These are phyloP conservation scores for Monosporascus ibericus DNA, from an alignment of 2,329 filamentous ascomycete species.

Conservation along the genomic window DNA sequence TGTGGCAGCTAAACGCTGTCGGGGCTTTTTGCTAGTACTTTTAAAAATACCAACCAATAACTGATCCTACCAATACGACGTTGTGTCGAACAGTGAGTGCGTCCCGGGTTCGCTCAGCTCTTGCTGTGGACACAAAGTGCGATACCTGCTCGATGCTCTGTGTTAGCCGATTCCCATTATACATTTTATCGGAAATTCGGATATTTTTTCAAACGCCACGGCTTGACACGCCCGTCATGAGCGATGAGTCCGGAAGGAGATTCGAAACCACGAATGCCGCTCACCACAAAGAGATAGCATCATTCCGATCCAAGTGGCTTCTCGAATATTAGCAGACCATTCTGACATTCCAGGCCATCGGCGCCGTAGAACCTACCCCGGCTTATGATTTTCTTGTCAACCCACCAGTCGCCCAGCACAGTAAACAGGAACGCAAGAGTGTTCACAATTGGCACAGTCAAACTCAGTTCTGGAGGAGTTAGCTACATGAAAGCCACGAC, in stretches of 20 bases:
- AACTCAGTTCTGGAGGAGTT: constrained; percentile 63
- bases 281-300: constrained; percentile 17
- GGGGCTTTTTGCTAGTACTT: too few relatives aligned
- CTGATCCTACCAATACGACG: constrained; percentile 7
- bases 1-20: too few relatives aligned
- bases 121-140: constrained; percentile 25
- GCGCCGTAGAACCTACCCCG: constrained; percentile 50
- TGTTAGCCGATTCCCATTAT: background rate
- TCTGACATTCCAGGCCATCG: background rate
- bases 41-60: background rate
- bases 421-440: constrained; percentile 95
- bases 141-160: constrained; percentile 7
- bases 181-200: background rate
- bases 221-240: background rate
- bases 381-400: constrained; percentile 84
- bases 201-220: background rate
- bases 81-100: constrained; percentile 13
- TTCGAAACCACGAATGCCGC: background rate
- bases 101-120: background rate
- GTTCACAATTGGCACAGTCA: constrained; percentile 93
- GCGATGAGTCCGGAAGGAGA: background rate
- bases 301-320: constrained; percentile 27
- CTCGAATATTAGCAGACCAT: constrained; percentile 5
- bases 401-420: constrained; percentile 90
- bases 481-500: constrained; percentile 6